These are phyloP conservation scores for Trichoderma sp. DNA, from an alignment of 2,329 filamentous ascomycete species.

Conservation along the genomic window DNA sequence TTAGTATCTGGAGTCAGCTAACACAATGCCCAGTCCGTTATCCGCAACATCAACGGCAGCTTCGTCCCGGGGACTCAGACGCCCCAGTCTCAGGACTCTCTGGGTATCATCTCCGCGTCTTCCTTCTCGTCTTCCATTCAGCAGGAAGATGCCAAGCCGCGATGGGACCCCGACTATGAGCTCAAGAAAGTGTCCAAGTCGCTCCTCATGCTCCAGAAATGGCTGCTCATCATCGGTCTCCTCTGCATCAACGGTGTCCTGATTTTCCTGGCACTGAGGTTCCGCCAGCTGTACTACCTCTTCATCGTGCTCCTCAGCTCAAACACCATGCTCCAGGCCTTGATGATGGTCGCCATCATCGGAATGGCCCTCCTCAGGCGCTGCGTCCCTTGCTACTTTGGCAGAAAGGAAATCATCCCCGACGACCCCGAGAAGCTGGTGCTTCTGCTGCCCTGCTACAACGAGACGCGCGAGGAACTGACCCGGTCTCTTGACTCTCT, in stretches of 20 bases:
- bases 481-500: slow-evolving; percentile 50
- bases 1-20: neutral
- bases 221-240: slow-evolving; percentile 44
- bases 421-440: slow-evolving; percentile 49
- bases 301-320: slow-evolving; percentile 51
- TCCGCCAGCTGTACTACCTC: slow-evolving; percentile 47
- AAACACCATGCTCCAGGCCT: slow-evolving; percentile 47
- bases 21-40: slow-evolving; percentile 38
- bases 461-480: slow-evolving; percentile 50
- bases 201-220: slow-evolving; percentile 45
- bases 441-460: slow-evolving; percentile 53
- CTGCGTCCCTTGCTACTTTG: slow-evolving; percentile 37
- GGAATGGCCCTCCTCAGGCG: slow-evolving; percentile 39
- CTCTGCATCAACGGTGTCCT: slow-evolving; percentile 41
- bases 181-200: slow-evolving; percentile 44
- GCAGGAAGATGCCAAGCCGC: slow-evolving; percentile 45
- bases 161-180: slow-evolving; percentile 46
- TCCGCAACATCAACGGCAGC: slow-evolving; percentile 39
- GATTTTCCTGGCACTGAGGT: slow-evolving; percentile 44
- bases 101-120: slow-evolving; percentile 40
- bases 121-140: slow-evolving; percentile 42
- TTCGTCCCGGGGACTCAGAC: slow-evolving; percentile 40
- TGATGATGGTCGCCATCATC: slow-evolving; percentile 48
- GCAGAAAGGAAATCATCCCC: slow-evolving; percentile 40
- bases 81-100: slow-evolving; percentile 38